phyloP scores from a whole-genome alignment of 1,284 basidiomycete genomes.

The Cerrena zonata region DNA sequence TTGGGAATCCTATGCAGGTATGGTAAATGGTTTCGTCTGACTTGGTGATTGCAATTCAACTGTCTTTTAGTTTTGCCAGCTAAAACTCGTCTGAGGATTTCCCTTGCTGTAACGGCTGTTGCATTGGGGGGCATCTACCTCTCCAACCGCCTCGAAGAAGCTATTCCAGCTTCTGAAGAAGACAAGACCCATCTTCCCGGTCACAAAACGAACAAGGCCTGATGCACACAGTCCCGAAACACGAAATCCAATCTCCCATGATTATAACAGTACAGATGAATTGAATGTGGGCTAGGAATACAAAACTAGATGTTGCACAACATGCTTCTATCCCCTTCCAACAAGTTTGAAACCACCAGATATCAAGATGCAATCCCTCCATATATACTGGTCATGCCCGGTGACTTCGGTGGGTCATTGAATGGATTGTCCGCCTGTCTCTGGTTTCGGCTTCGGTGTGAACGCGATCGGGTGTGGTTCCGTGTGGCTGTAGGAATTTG shows the following conservation, averaged over 20 bases:
- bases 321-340: not conserved
- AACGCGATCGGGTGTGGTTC: not conserved
- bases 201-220: not conserved
- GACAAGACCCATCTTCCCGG: not conserved
- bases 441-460: not conserved
- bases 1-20: slow-evolving; percentile 34
- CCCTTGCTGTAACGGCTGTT: slow-evolving; percentile 48
- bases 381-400: slow-evolving; percentile 8
- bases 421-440: not conserved
- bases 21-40: not conserved
- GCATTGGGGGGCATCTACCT: slow-evolving; percentile 46
- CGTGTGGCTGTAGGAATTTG: not conserved
- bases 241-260: not conserved
- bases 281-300: slow-evolving; percentile 1
- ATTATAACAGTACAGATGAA: not conserved
- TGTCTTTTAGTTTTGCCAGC: slow-evolving; percentile 48
- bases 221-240: not conserved
- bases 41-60: not conserved
- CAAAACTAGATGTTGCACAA: not conserved
- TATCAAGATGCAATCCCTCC: slow-evolving; percentile 10
- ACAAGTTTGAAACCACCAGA: not conserved
- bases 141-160: slow-evolving; percentile 53
- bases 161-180: slow-evolving; percentile 17
- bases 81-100: slow-evolving; percentile 52
- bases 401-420: slow-evolving; percentile 3